phyloP scores from a whole-genome alignment of 441 rosid genomes.

The Isatis lusitanica region DNA sequence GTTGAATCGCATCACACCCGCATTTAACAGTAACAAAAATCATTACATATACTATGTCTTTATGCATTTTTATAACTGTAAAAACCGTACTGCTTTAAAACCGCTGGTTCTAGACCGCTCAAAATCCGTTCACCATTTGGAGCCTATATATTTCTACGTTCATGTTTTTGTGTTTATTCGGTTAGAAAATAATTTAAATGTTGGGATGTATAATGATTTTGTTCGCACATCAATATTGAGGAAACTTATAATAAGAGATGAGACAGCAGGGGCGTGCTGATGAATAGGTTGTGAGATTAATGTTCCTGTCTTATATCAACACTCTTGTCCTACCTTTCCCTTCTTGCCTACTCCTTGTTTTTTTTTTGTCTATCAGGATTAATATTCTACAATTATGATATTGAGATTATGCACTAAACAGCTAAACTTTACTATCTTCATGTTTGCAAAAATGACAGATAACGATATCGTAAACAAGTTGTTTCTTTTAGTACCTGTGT shows the following conservation, averaged over 20 bases:
- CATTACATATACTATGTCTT: too few relatives aligned
- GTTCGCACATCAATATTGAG: constrained; percentile 22
- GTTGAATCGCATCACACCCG: too few relatives aligned
- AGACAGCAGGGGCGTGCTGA: constrained; percentile 30
- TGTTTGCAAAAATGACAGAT: not conserved
- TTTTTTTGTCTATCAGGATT: constrained; percentile 15
- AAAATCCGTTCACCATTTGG: too few relatives aligned
- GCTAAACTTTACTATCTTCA: not conserved
- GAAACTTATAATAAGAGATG: constrained; percentile 17
- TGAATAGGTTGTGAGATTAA: constrained; percentile 27
- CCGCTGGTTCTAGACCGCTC: too few relatives aligned
- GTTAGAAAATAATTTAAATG: not conserved
- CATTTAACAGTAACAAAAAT: too few relatives aligned
- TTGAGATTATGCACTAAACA: not conserved
- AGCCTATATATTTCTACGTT: not conserved
- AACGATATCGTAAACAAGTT: not conserved
- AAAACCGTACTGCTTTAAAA: too few relatives aligned
- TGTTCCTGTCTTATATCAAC: constrained; percentile 37
- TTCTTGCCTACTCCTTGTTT: constrained; percentile 33
- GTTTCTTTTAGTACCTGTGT: not conserved
- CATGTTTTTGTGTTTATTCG: not conserved
- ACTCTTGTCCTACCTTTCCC: constrained; percentile 24
- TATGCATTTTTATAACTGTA: too few relatives aligned
- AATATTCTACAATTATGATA: not conserved
- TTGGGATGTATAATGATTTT: constrained; percentile 13